Conservation (phyloP, 768 basidiomycete species). For the Dictyophora rubrovolvata region DNA sequence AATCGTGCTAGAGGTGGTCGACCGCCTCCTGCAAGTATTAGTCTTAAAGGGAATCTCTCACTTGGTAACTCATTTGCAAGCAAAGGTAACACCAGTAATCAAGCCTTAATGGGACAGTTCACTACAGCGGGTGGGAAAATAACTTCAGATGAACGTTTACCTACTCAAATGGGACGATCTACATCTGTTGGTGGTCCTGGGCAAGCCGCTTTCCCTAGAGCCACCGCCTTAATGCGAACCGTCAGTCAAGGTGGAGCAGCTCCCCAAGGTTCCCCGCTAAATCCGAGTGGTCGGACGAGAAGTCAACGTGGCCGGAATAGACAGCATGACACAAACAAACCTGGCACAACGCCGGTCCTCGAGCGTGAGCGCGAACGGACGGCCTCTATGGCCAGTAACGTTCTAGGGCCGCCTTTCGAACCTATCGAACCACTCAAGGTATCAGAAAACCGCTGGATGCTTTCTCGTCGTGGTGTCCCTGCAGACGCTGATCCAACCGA, state of each 20-base stretch:
- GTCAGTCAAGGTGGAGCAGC: slow-evolving; percentile 31
- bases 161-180: slow-evolving; percentile 37
- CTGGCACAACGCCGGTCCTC: slow-evolving; percentile 21
- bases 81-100: slow-evolving; percentile 21
- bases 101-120: slow-evolving; percentile 62
- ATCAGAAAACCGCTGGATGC: slow-evolving; percentile 79
- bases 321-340: slow-evolving; percentile 40
- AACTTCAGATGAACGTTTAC: slow-evolving; percentile 63
- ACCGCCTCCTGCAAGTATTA: slow-evolving; percentile 19
- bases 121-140: slow-evolving; percentile 42
- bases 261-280: slow-evolving; percentile 13
- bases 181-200: slow-evolving; percentile 46
- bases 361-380: slow-evolving; percentile 19
- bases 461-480: slow-evolving; percentile 37
- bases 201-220: slow-evolving; percentile 39
- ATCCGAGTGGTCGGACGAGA: slow-evolving; percentile 55
- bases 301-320: slow-evolving; percentile 81
- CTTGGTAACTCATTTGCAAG: slow-evolving; percentile 22
- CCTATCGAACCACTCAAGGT: slow-evolving; percentile 67
- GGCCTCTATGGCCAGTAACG: slow-evolving; percentile 21
- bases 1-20: slow-evolving; percentile 57
- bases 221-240: slow-evolving; percentile 47
- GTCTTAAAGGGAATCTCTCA: slow-evolving; percentile 40
- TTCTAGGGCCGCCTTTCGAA: slow-evolving; percentile 27
- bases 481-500: slow-evolving; percentile 55